These are phyloP conservation scores for Xylariales sp. DNA, from an alignment of 2,329 filamentous ascomycete genomes.

Conservation along the genomic window DNA sequence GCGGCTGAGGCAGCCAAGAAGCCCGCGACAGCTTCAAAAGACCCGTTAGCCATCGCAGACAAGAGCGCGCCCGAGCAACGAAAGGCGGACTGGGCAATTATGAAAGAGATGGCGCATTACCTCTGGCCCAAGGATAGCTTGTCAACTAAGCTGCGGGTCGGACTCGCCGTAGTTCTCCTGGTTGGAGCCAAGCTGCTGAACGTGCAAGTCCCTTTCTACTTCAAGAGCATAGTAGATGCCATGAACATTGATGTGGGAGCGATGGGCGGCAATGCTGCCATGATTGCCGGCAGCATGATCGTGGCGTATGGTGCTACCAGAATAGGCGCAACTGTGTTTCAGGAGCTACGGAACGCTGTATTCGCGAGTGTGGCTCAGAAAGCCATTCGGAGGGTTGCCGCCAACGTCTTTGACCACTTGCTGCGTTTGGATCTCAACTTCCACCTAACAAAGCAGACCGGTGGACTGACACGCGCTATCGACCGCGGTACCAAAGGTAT, in stretches of 20 bases:
- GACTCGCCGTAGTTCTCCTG: slow-evolving; percentile 76
- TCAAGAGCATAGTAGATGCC: slow-evolving; percentile 94
- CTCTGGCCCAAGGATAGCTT: slow-evolving; percentile 90
- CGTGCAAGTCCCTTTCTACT: slow-evolving; percentile 98
- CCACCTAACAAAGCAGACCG: slow-evolving; percentile 90
- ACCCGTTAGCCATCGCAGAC: slow-evolving; percentile 60
- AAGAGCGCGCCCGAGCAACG: slow-evolving; percentile 81
- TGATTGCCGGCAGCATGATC: slow-evolving; percentile 88
- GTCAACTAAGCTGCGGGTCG: slow-evolving; percentile 79
- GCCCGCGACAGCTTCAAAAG: slow-evolving; percentile 22
- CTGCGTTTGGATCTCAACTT: slow-evolving; percentile 88
- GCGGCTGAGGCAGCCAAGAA: slow-evolving; percentile 3
- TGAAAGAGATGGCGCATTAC: slow-evolving; percentile 95
- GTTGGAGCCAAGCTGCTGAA: slow-evolving; percentile 92
- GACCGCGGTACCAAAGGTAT: slow-evolving; percentile 98
- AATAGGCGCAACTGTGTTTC: slow-evolving; percentile 83
- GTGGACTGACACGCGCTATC: slow-evolving; percentile 87
- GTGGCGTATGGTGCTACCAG: slow-evolving; percentile 86
- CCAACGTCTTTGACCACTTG: slow-evolving; percentile 89
- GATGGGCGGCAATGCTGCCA: slow-evolving; percentile 81
- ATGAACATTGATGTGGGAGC: slow-evolving; percentile 95
- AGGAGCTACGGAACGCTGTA: slow-evolving; percentile 91
- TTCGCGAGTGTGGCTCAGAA: slow-evolving; percentile 98
- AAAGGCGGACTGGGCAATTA: slow-evolving; percentile 96
- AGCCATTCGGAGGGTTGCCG: slow-evolving; percentile 84